Percentiles rank a stretch among this genome's conserved stretches.
phyloP scores from a whole-genome alignment of 1,284 basidiomycete genomes.

The Heterobasidion parviporum region DNA sequence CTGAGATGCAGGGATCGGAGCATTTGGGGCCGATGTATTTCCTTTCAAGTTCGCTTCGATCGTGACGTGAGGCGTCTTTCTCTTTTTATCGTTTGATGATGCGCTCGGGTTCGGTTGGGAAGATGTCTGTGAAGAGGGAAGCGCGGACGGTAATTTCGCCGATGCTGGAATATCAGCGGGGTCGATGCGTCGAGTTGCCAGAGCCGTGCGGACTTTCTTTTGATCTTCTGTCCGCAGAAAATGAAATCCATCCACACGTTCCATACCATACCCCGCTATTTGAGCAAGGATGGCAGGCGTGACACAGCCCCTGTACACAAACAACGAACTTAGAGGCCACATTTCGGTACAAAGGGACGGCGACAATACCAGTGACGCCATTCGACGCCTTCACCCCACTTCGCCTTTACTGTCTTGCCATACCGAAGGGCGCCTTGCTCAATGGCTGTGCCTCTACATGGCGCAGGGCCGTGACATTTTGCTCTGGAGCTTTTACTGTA shows the following conservation, averaged over 20 bases:
- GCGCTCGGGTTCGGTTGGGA: conserved; percentile 14
- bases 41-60: too few relatives aligned
- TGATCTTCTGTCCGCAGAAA: conserved; percentile 54
- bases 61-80: conserved; percentile 12
- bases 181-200: conserved; percentile 43
- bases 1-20: not conserved
- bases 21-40: too few relatives aligned
- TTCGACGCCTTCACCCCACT: conserved; percentile 53
- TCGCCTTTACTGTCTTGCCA: conserved; percentile 35
- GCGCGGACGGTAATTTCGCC: conserved; percentile 14
- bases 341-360: conserved; percentile 1
- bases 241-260: conserved; percentile 40
- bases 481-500: conserved; percentile 64
- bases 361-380: conserved; percentile 63
- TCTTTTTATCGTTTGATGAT: conserved; percentile 26
- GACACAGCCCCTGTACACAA: conserved; percentile 55
- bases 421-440: conserved; percentile 53
- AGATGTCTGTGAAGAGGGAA: conserved; percentile 19
- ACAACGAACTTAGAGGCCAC: conserved; percentile 2
- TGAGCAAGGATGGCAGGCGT: conserved; percentile 45
- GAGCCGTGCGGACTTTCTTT: conserved; percentile 49
- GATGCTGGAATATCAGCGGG: conserved; percentile 36
- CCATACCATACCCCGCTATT: conserved; percentile 36
- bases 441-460: conserved; percentile 50
- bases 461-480: conserved; percentile 54